Conservation (phyloP, 441 rosid genomes). For the Isatis lusitanica region DNA sequence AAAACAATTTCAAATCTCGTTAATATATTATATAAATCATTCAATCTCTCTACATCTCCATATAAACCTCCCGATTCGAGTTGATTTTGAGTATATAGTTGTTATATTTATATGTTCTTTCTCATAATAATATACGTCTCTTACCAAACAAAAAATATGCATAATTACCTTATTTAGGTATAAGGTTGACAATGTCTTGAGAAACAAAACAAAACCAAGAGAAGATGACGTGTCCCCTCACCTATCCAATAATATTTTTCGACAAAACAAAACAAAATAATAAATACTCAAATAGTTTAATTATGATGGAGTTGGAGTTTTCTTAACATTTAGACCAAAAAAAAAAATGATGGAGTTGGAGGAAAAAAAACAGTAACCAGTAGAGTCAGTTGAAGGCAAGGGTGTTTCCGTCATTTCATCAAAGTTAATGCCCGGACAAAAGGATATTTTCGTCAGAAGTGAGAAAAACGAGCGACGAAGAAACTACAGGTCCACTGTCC, state of each 20-base stretch:
- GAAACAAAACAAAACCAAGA: constrained; percentile 18
- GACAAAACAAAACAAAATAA: not conserved
- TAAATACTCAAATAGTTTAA: not conserved
- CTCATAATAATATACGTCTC: not conserved
- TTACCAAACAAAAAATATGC: not conserved
- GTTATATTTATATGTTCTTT: not conserved
- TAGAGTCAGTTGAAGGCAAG: constrained; percentile 2
- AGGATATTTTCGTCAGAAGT: constrained; percentile 20
- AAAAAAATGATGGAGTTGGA: constrained; percentile 3
- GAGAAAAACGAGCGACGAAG: constrained; percentile 17
- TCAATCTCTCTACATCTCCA: no score
- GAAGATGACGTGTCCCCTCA: constrained; percentile 16
- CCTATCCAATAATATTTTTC: constrained; percentile 10
- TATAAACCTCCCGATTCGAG: no score
- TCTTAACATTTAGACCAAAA: no score
- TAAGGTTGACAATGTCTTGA: constrained; percentile 15
- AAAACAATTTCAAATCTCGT: not conserved
- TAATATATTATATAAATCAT: no score
- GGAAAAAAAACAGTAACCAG: not conserved
- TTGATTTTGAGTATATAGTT: not conserved
- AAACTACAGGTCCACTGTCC: constrained; percentile 29
- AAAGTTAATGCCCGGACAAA: not conserved
- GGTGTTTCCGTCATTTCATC: not conserved
- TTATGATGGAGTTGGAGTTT: not conserved
- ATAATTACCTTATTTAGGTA: not conserved